A percentile compares a stretch with the other conserved stretches of the same genome.
Conservation (phyloP, 83 land plant genomes). For the Isoetes engelmannii region DNA sequence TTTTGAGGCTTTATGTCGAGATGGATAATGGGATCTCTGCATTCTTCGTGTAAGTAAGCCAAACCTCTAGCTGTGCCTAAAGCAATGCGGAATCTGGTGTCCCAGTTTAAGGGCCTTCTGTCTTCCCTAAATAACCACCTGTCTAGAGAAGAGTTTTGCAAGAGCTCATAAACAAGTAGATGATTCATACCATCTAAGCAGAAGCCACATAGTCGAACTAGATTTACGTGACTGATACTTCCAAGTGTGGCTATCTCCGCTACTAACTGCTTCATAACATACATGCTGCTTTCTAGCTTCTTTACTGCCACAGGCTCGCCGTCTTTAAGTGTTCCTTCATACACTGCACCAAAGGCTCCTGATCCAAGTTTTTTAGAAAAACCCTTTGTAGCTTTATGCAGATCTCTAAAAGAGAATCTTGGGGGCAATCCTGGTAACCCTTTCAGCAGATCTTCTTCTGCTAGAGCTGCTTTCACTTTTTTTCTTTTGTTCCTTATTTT, state of each 20-base stretch:
- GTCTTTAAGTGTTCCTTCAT: constrained; percentile 25
- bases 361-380: no score
- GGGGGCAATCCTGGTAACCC: no score
- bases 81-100: constrained; percentile 34
- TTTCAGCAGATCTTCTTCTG: no score
- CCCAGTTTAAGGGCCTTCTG: constrained; percentile 31
- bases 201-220: constrained; percentile 37
- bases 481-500: no score
- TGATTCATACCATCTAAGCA: constrained; percentile 29
- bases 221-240: constrained; percentile 37
- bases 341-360: constrained; percentile 37
- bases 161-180: constrained; percentile 41
- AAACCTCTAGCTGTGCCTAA: constrained; percentile 48
- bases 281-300: constrained; percentile 17
- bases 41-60: constrained; percentile 32
- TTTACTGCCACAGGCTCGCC: constrained; percentile 32
- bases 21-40: constrained; percentile 32
- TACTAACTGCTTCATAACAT: constrained; percentile 25
- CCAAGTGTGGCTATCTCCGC: constrained; percentile 46
- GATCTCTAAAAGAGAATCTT: no score
- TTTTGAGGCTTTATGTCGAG: constrained; percentile 54
- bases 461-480: no score
- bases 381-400: no score
- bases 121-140: constrained; percentile 22
- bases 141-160: constrained; percentile 38